These are phyloP conservation scores for Euphorbia tirucalli DNA, from an alignment of 345 rosid species.

Conservation along the genomic window DNA sequence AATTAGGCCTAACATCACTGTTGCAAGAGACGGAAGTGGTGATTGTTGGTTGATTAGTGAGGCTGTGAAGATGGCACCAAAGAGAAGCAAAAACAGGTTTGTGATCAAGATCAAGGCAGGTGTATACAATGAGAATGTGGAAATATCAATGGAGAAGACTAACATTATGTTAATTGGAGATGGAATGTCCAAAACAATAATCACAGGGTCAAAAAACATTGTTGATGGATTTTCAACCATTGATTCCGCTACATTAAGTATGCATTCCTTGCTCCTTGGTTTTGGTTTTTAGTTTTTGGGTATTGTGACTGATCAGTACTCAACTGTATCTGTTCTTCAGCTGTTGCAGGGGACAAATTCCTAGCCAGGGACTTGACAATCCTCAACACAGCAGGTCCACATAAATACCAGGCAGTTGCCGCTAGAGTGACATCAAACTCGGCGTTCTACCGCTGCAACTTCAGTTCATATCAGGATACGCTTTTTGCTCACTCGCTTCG, in stretches of 20 bases:
- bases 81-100: background rate
- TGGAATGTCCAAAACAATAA: conserved; percentile 12
- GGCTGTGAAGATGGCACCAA: conserved; percentile 5
- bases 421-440: conserved; percentile 17
- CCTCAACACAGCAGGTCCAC: conserved; percentile 17
- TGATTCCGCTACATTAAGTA: conserved; percentile 12
- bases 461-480: conserved; percentile 10
- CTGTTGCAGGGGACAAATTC: conserved; percentile 14
- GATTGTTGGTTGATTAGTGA: conserved; percentile 4
- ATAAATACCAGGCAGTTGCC: conserved; percentile 16
- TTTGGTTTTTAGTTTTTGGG: background rate
- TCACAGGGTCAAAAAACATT: conserved; percentile 10
- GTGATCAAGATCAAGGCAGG: conserved; percentile 16
- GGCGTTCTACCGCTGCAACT: conserved; percentile 11
- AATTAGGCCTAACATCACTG: background rate
- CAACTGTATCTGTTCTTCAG: too few relatives aligned
- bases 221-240: conserved; percentile 12
- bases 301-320: too few relatives aligned
- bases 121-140: conserved; percentile 2
- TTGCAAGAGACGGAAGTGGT: conserved; percentile 10
- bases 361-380: conserved; percentile 15
- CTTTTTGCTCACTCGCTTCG: conserved; percentile 11
- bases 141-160: background rate
- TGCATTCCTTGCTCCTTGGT: background rate
- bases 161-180: conserved; percentile 11